Conservation (phyloP, 805 yeast species). For the Ogataea degrootiae region DNA sequence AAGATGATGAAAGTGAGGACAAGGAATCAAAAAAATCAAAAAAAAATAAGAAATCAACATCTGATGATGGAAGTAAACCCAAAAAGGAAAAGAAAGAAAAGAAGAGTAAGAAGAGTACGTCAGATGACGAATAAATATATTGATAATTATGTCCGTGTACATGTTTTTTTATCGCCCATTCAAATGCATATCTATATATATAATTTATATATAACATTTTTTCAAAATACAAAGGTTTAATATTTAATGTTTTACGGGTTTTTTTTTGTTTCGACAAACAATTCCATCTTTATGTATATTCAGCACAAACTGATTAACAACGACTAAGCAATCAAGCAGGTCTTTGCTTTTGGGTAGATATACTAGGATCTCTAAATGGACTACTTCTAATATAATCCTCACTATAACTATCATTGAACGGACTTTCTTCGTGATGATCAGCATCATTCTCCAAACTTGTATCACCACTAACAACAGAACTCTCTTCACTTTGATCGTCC, state of each 20-base stretch:
- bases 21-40: slow-evolving; percentile 26
- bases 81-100: slow-evolving; percentile 5
- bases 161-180: neutral
- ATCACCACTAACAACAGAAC: neutral
- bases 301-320: neutral
- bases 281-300: neutral
- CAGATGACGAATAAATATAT: slow-evolving; percentile 1
- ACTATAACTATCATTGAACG: neutral
- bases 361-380: slow-evolving; percentile 1
- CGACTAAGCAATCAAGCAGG: neutral
- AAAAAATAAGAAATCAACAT: slow-evolving; percentile 9
- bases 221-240: too few relatives aligned
- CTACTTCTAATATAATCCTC: neutral
- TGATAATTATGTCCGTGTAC: neutral
- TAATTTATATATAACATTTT: neutral
- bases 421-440: neutral
- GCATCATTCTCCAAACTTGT: neutral
- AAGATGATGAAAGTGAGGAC: slow-evolving; percentile 26
- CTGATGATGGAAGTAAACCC: slow-evolving; percentile 9
- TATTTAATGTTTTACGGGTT: too few relatives aligned
- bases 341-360: neutral
- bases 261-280: too few relatives aligned
- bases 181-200: neutral
- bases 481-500: neutral
- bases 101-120: neutral